A percentile compares a stretch with the other conserved stretches of the same genome.
These are phyloP conservation scores for Pythium graminicola DNA, from an alignment of 352 stramenopile species.

Conservation along the genomic window DNA sequence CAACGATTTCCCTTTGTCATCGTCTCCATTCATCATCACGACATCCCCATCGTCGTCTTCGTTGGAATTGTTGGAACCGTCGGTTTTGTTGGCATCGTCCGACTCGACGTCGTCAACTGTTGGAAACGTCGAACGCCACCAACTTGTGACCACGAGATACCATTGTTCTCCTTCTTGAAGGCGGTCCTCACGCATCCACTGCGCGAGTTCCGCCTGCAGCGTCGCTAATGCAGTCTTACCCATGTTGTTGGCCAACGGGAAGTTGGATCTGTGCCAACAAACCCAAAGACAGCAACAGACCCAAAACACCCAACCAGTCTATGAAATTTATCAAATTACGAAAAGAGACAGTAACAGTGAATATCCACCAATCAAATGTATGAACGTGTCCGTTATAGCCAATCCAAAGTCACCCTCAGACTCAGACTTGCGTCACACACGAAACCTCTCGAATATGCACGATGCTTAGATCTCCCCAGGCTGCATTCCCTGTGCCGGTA, in stretches of 20 bases:
- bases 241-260: too few species aligned
- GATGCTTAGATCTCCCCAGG: too few species aligned
- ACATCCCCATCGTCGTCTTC: constrained; percentile 31
- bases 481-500: too few species aligned
- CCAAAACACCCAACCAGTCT: not conserved
- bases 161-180: constrained; percentile 48
- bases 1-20: constrained; percentile 1
- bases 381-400: not conserved
- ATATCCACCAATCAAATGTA: not conserved
- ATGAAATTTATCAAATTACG: constrained; percentile 1
- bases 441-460: not conserved
- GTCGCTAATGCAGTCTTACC: not conserved
- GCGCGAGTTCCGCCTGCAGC: constrained; percentile 18
- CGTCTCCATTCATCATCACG: constrained; percentile 14
- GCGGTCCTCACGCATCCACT: constrained; percentile 24
- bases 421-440: constrained; percentile 2
- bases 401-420: not conserved
- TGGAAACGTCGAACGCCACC: constrained; percentile 45
- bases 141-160: constrained; percentile 48
- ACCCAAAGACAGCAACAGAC: not conserved
- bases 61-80: constrained; percentile 14
- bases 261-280: constrained; percentile 5
- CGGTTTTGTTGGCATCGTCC: constrained; percentile 5
- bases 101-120: not conserved
- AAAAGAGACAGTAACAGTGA: not conserved